Percentiles rank a stretch among this genome's conserved stretches.
Evolutionary conservation across 768 basidiomycete genomes (phyloP).

Genomic region (Piloderma croceum): DNA sequence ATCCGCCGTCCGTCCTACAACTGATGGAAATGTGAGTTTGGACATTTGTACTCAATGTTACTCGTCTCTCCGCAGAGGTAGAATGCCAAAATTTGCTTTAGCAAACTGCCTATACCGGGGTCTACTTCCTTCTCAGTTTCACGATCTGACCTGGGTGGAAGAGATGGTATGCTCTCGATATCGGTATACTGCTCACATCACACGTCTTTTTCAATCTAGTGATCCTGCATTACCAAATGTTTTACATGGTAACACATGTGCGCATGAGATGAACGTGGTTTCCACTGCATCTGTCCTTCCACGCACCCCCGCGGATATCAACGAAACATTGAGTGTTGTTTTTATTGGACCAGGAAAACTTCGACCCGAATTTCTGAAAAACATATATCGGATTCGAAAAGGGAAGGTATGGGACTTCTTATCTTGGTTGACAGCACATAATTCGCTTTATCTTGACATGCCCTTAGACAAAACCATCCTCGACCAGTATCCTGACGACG

Average conservation of each 20-base stretch:
- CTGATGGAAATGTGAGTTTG: no score
- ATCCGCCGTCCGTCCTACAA: no score
- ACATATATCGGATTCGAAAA: conserved; percentile 19
- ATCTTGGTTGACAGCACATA: conserved; percentile 18
- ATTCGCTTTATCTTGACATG: no score
- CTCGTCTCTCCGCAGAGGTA: no score
- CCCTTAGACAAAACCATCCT: no score
- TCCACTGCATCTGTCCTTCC: no score
- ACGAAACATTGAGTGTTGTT: no score
- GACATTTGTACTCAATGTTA: no score
- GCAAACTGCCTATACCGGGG: conserved; percentile 20
- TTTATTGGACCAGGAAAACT: conserved; percentile 18
- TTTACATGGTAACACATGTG: no score
- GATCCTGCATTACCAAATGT: conserved; percentile 19
- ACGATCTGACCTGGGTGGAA: conserved; percentile 23
- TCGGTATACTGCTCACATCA: conserved; percentile 22
- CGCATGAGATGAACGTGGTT: conserved; percentile 28
- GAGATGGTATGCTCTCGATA: no score
- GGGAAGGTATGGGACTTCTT: conserved; percentile 21
- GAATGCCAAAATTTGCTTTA: conserved; percentile 16
- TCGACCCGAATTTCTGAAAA: conserved; percentile 8
- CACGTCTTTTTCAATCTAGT: conserved; percentile 19
- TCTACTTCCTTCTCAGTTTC: conserved; percentile 15
- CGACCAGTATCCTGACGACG: no score
- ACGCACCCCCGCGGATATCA: no score